Base-by-base conservation (phyloP, 768 basidiomycete species). In the Asterophora lycoperdoides region DNA sequence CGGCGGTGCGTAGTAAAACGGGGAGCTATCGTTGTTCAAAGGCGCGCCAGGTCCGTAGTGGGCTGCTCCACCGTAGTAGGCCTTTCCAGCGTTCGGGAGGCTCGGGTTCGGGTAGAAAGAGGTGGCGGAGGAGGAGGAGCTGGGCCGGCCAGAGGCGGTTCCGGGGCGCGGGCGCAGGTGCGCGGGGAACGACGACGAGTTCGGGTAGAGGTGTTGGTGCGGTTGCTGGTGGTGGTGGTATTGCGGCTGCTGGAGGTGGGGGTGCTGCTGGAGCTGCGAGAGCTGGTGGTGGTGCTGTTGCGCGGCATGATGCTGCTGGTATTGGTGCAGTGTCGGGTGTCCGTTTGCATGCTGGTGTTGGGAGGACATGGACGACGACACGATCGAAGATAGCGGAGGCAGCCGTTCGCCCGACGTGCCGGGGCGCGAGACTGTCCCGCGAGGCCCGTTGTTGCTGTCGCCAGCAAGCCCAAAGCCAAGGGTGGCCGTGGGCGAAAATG, bases 321-420 rank as follows among this genome's bases (percentile, higher is more conserved):
- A 30, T 18, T 48, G 37, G 14, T 38, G 37, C 14, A 23, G 42
- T 8, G 42, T 36, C 74, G 68, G 66, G 63, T 60, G 70, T 72
- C 72, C 56, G 68, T 73, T 61, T n/a, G n/a, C n/a, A n/a, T n/a
- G n/a, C n/a, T n/a, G n/a, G n/a, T n/a, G n/a, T n/a, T n/a, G n/a
- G 17, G 52, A 2, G 72, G 73, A 77, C 76, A 78, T 77, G 63
- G 80, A 75, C 58, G 82, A 80, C 41, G 81, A 74, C 60, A 85
- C 82, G 48, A 86, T 84, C 60, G 86, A 82, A 56, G 57, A 84
- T 77, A 71, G 74, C 68, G 63, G 80, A 73, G 46, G 83, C 78
- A 66, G 74, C 60, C 60, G 69, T 36, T 56, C 55, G 59, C 71
- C 74, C 58, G 81, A 88, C 76, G 82, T 87, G 75, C 68, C 80